Evolutionary conservation across 2,329 filamentous ascomycete genomes (phyloP), one percentile per base, ranked within the genome.

Genomic region (Hymenotorrendiella dingleyae): DNA sequence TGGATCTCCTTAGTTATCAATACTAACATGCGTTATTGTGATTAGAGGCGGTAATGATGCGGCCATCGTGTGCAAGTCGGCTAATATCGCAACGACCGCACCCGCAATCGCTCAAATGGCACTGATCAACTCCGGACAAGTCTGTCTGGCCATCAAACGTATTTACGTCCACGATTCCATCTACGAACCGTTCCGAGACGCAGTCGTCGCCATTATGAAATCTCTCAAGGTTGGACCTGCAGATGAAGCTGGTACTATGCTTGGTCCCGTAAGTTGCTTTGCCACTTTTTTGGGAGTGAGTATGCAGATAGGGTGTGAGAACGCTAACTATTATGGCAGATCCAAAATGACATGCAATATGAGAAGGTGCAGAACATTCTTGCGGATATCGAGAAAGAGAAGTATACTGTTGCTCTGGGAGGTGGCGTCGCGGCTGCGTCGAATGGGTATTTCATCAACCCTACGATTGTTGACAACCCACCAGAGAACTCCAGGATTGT

Each of bases 321-420:
- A n/a, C n/a, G n/a, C n/a, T n/a, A n/a, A n/a, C n/a, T n/a, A n/a
- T n/a, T n/a, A n/a, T n/a, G n/a, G n/a, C n/a, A n/a, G 0, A 61
- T 84, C 3, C 77, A 80, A 45, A 84, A 84, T 62, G 62, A 69
- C 49, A 72, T 78, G 70, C 81, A 84, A 60, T 84, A 70, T 55
- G 74, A 80, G 36, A 71, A 69, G 21, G 74, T 78, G 21, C 72
- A 71, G 53, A 59, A 65, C 9, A 70, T 80, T 45, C 68, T 82
- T 38, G 66, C 66, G 5, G 73, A 79, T 34, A 74, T 72, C 46
- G 67, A 71, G 54, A 65, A 67, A 50, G 69, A 73, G 21, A 71
- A 72, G 40, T 69, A 73, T 50, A 69, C 70, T 10, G 65, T 76
- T 21, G 71, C 71, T 2, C 52, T 67, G 4, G 75, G 73, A 4